Percentiles rank a stretch among this genome's conserved stretches.
These are phyloP conservation scores for Wickerhamiella nectarea DNA, from an alignment of 805 yeast species.

Conservation along the genomic window DNA sequence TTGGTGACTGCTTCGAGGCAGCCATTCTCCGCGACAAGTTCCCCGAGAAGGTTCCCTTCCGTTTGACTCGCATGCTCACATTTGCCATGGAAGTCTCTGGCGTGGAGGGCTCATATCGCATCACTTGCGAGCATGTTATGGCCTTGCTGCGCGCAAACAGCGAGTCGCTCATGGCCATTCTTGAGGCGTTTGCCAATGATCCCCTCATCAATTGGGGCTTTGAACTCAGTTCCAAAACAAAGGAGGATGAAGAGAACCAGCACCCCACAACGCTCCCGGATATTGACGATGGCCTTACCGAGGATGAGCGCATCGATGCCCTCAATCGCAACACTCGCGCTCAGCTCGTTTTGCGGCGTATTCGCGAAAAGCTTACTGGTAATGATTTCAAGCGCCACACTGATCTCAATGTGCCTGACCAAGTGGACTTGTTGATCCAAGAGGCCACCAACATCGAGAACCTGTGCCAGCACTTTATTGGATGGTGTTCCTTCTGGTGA, in stretches of 20 bases:
- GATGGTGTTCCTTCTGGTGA: constrained; percentile 99
- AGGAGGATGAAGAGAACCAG: constrained; percentile 9
- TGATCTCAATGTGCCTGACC: constrained; percentile 70
- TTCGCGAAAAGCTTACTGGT: constrained; percentile 85
- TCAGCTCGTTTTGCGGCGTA: constrained; percentile 72
- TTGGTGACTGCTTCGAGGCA: constrained; percentile 98
- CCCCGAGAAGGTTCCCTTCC: constrained; percentile 96
- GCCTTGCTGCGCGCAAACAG: constrained; percentile 82
- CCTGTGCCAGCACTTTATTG: constrained; percentile 89
- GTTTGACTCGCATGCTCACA: constrained; percentile 91
- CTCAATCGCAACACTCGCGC: constrained; percentile 68
- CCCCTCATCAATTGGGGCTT: constrained; percentile 99
- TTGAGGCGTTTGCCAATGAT: constrained; percentile 97
- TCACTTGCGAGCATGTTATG: constrained; percentile 96
- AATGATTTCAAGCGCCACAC: constrained; percentile 68
- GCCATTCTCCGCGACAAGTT: constrained; percentile 92
- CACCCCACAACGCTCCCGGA: not conserved
- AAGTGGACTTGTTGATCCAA: constrained; percentile 84
- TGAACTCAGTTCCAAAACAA: constrained; percentile 57
- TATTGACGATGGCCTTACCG: constrained; percentile 16
- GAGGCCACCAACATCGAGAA: constrained; percentile 96
- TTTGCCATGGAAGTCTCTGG: constrained; percentile 99
- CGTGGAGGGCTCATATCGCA: constrained; percentile 91
- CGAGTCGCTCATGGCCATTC: constrained; percentile 92
- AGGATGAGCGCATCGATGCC: constrained; percentile 17